These are phyloP conservation scores for Quercus aquifolioides DNA, from an alignment of 306 rosid species.

Conservation along the genomic window DNA sequence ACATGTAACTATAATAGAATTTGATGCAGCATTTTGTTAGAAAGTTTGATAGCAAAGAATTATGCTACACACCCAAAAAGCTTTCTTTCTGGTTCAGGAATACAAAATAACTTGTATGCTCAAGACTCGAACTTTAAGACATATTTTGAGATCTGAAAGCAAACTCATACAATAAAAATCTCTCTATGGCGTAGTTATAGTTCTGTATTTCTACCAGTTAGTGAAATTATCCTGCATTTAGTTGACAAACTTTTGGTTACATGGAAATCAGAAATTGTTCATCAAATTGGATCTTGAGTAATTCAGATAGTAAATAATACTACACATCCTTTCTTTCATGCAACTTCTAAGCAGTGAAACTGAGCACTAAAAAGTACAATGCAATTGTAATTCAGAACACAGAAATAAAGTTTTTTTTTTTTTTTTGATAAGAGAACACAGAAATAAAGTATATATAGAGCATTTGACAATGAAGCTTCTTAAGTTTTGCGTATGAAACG, in stretches of 20 bases:
- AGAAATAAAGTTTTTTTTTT: too few relatives aligned
- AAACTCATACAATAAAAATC: neutral
- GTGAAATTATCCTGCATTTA: neutral
- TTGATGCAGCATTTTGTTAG: constrained; percentile 22
- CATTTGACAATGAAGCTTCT: neutral
- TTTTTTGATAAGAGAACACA: neutral
- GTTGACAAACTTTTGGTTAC: neutral
- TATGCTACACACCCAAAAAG: neutral
- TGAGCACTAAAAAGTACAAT: neutral
- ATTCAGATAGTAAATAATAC: neutral
- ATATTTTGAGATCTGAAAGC: neutral
- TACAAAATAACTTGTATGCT: neutral
- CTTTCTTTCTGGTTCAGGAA: neutral
- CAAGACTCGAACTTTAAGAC: neutral
- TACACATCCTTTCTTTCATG: neutral
- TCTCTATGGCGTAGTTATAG: neutral
- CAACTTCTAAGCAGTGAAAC: neutral
- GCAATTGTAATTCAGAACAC: neutral
- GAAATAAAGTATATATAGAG: neutral
- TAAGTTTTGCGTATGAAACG: neutral
- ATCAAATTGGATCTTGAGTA: neutral
- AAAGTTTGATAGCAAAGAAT: neutral
- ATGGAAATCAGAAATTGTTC: neutral
- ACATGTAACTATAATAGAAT: constrained; percentile 55
- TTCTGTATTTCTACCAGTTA: neutral